These are phyloP conservation scores for Hemerocallis citrina DNA, from an alignment of 106 monocot genomes.

Conservation along the genomic window DNA sequence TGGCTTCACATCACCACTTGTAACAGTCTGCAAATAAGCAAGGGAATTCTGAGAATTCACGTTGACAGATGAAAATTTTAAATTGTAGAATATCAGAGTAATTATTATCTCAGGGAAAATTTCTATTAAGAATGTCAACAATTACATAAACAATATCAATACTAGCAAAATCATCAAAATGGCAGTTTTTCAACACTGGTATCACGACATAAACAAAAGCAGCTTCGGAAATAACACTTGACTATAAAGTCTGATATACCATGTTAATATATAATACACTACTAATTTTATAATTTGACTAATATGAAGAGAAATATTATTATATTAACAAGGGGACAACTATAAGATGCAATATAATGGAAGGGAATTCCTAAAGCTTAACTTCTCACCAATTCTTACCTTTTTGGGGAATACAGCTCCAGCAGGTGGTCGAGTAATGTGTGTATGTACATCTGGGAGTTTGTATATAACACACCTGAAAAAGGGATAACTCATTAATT, in stretches of 20 bases:
- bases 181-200: no score
- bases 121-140: neutral
- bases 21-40: conserved; percentile 74
- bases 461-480: conserved; percentile 84
- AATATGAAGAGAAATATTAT: neutral
- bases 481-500: conserved; percentile 14
- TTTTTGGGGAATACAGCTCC: conserved; percentile 83
- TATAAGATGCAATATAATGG: neutral
- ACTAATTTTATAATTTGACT: neutral
- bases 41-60: no score
- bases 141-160: no score
- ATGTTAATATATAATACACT: neutral
- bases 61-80: neutral
- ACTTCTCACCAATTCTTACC: conserved; percentile 26
- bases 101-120: neutral
- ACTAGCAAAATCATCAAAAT: no score
- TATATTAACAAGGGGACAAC: neutral
- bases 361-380: neutral
- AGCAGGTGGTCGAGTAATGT: conserved; percentile 63
- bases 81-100: neutral
- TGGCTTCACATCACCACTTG: conserved; percentile 73
- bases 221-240: no score
- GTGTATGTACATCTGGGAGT: conserved; percentile 89
- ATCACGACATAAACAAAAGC: no score
- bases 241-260: no score